Evolutionary conservation across 768 basidiomycete species (phyloP).

Genomic region (Mrakia gelida): DNA sequence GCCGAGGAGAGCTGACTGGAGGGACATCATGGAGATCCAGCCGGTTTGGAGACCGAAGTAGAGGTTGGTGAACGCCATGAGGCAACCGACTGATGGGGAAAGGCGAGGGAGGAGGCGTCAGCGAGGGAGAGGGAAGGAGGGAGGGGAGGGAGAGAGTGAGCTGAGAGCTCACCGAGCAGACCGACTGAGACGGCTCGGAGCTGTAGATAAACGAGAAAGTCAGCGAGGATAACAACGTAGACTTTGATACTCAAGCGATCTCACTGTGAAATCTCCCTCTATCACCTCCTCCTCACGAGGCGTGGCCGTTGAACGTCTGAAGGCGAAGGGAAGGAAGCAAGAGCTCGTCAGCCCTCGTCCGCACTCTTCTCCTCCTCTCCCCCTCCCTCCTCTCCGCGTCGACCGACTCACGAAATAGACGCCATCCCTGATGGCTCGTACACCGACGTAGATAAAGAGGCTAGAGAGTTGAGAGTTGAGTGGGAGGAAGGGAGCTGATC

Average conservation of each 20-base stretch:
- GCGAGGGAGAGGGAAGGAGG: not conserved
- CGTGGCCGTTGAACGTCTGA: not conserved
- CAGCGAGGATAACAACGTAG: no score
- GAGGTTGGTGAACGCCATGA: constrained; percentile 29
- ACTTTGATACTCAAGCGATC: not conserved
- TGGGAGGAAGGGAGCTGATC: not conserved
- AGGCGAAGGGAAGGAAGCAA: not conserved
- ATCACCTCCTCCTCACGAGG: not conserved
- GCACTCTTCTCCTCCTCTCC: not conserved
- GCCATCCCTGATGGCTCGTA: constrained; percentile 1
- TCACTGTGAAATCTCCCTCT: constrained; percentile 32
- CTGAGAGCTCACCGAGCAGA: constrained; percentile 57
- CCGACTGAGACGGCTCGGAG: constrained; percentile 66
- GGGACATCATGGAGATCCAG: constrained; percentile 88
- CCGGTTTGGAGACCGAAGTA: constrained; percentile 69
- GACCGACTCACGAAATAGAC: not conserved
- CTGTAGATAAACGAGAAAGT: constrained; percentile 1
- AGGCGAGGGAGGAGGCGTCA: not conserved
- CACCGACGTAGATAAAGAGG: not conserved
- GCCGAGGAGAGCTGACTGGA: constrained; percentile 89
- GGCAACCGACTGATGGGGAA: constrained; percentile 6
- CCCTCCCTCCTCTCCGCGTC: no score
- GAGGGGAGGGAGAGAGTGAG: not conserved
- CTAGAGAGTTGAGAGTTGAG: not conserved
- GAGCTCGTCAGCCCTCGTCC: not conserved